Base-by-base conservation (phyloP, 768 basidiomycete species). In the Hypsizygus marmoreus region DNA sequence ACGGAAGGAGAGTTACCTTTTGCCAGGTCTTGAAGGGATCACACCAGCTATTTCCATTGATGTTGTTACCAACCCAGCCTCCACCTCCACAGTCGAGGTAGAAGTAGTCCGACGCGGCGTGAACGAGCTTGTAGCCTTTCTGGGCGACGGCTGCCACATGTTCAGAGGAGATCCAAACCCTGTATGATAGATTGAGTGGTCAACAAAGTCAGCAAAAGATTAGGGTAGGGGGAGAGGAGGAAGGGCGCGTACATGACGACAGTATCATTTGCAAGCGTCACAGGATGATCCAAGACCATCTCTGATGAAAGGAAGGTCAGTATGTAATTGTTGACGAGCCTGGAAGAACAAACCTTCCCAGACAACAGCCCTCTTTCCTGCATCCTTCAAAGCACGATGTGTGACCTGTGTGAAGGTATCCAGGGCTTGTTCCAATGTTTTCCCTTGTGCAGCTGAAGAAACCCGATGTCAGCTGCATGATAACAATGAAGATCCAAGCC, bases 11-110 rank as follows among this genome's bases (percentile, higher is more conserved):
- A 37, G 49, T 7, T 33, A 84, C 83, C 65, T 79, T 76, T 59
- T 86, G 82, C 88, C 88, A 91, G 5, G 81, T 81, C 64, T 88
- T 88, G 79, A 84, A 88, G 0, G 86, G 84, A 55, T 84, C 84
- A 57, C 84, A 88, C 84, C 86, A 88, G 55, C 80, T 82, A 49
- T 80, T 80, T 4, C 79, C 76, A 31, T 50, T 30, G 35, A 51
- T 33, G 48, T 55, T 62, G 24, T 76, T 62, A 0, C 84, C 86
- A 8, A 88, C 65, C 84, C 86, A 91, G 22, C 73, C 81, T 6
- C 88, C 88, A 1, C 64, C 80, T 26, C 88, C 88, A 51, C 86
- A 88, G 55, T 90, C 88, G 19, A 91, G 78, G 64, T 91, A 91
- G 69, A 91, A 90, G 64, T 79, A 86, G 57, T 91, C 81, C 6